Evolutionary conservation across 1,139 yeast genomes (phyloP).

Genomic region (Debaryomyces sp.): DNA sequence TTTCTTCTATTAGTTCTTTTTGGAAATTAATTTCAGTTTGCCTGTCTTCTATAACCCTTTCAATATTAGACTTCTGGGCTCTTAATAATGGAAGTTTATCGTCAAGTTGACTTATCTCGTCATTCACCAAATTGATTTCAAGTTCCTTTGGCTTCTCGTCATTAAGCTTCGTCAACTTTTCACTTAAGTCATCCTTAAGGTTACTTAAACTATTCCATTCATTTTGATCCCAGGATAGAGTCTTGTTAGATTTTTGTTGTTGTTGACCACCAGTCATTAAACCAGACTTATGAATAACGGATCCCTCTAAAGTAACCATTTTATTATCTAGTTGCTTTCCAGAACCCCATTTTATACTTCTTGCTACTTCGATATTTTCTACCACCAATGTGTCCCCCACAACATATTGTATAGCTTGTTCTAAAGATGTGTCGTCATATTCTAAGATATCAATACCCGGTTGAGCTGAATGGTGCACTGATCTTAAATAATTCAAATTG

Average conservation of each 20-base stretch:
- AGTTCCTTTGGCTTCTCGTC: conserved; percentile 56
- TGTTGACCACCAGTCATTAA: conserved; percentile 88
- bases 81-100: conserved; percentile 55
- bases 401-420: conserved; percentile 78
- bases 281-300: conserved; percentile 82
- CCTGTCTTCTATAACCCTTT: conserved; percentile 56
- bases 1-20: conserved; percentile 21
- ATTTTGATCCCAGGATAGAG: conserved; percentile 70
- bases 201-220: conserved; percentile 62
- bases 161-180: conserved; percentile 55
- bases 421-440: conserved; percentile 63
- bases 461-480: conserved; percentile 55
- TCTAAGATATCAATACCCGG: conserved; percentile 77
- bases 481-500: conserved; percentile 61
- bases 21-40: conserved; percentile 60
- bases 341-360: conserved; percentile 68
- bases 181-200: conserved; percentile 61
- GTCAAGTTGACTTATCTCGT: conserved; percentile 58
- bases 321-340: conserved; percentile 54
- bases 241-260: conserved; percentile 34
- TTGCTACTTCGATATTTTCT: conserved; percentile 69
- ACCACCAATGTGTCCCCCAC: conserved; percentile 85
- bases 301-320: conserved; percentile 82
- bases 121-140: conserved; percentile 57
- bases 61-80: conserved; percentile 50